Base-by-base conservation (phyloP, 805 yeast species). In the Barnettozyma siamensis region DNA sequence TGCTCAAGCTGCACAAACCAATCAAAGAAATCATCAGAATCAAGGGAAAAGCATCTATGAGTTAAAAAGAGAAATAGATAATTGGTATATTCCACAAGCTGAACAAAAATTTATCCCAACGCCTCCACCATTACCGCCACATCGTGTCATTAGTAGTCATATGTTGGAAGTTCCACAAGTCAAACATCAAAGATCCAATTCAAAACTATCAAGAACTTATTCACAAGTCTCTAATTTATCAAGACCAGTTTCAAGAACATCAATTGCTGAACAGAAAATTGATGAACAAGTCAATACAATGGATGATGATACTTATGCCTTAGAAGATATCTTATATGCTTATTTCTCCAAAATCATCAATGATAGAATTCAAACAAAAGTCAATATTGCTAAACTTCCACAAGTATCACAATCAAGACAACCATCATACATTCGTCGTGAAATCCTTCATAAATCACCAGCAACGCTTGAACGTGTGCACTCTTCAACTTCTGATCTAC, bases 91-190 rank as follows among this genome's bases (percentile, higher is more conserved):
- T 19, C 47, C 51, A 26, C 27, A 43, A 17, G 29, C 19, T n/a
- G 17, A 31, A 12, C 19, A 10, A 7, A 13, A 21, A 21, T 21
- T 21, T 21, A 9, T 20, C 8, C 19, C n/a, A 21, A 17, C 33
- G 9, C 47, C 57, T 19, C 57, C 60, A 13, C 39, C 46, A 4
- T 45, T 45, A 27, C 60, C 60, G 30, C 56, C 50, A 30, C 60
- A 57, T 40, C 38, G 60, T 18, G 23, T 41, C 12, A 12, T 16
- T 13, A 24, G 30, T 11, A 17, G 9, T 5, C 32, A 19, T 7
- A n/a, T 30, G 15, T 30, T 17, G 13, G 32, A 30, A 30, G 4
- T 30, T 7, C 32, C 34, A 11, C 19, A 34, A 12, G 7, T 16
- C 5, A 11, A 7, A 26, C 29, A 11, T 11, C 7, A 8, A 5